Conservation (phyloP, 148 eudicot genomes). For the Arctostaphylos glauca region DNA sequence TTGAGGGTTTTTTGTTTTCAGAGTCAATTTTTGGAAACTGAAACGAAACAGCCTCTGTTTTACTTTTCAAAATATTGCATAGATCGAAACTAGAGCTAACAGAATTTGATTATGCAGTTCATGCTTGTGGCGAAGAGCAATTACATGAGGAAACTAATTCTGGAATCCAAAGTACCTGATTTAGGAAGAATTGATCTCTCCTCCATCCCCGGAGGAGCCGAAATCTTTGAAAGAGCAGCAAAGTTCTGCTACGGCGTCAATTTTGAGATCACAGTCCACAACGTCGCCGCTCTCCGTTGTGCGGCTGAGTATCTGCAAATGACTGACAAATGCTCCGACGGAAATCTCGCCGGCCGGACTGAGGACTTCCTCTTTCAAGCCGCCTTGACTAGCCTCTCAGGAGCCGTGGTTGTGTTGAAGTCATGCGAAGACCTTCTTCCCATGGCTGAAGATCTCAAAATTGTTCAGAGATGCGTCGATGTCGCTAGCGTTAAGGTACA, state of each 20-base stretch:
- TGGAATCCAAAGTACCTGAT: constrained; percentile 70
- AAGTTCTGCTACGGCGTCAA: constrained; percentile 96
- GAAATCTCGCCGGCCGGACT: constrained; percentile 72
- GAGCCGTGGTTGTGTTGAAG: constrained; percentile 74
- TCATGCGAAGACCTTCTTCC: constrained; percentile 81
- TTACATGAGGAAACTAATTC: constrained; percentile 61
- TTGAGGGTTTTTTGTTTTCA: too few relatives aligned
- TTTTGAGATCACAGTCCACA: constrained; percentile 88
- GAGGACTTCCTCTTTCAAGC: constrained; percentile 85
- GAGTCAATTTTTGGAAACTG: not conserved
- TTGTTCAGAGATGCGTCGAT: constrained; percentile 72
- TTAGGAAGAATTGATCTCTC: constrained; percentile 58
- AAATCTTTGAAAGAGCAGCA: constrained; percentile 80
- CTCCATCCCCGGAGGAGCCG: constrained; percentile 84
- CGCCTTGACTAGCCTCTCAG: constrained; percentile 69
- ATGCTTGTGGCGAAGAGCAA: constrained; percentile 97
- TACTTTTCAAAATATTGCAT: not conserved
- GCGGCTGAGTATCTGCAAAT: constrained; percentile 89
- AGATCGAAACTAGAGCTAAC: not conserved
- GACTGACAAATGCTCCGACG: constrained; percentile 72
- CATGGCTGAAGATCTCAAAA: constrained; percentile 51
- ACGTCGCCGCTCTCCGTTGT: constrained; percentile 83
- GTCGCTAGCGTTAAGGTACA: constrained; percentile 60
- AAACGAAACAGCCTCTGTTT: not conserved
- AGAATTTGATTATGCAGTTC: constrained; percentile 43